phyloP scores from a whole-genome alignment of 176 grass and related monocot genomes.

The Musa beccarii region DNA sequence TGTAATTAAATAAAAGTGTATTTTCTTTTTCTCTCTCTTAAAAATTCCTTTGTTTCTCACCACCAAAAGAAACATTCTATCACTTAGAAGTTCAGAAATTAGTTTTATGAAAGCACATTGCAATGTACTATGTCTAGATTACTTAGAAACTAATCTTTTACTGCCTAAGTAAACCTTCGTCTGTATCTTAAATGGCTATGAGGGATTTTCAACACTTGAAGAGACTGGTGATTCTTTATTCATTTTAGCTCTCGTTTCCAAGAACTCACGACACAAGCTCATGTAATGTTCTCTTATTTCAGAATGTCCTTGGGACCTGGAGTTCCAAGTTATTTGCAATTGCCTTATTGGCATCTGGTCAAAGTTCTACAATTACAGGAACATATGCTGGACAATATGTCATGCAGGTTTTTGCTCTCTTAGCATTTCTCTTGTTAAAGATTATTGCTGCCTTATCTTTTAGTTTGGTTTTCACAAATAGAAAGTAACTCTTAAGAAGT shows the following conservation, averaged over 20 bases:
- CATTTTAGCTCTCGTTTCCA: background rate
- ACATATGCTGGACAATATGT: conserved; percentile 97
- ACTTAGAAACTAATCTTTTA: background rate
- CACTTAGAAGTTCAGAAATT: too few species aligned
- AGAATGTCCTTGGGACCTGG: conserved; percentile 97
- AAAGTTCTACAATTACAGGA: conserved; percentile 97
- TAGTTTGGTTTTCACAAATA: background rate
- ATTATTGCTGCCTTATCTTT: background rate
- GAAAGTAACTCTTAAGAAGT: background rate
- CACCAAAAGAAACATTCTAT: too few species aligned
- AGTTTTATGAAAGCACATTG: background rate
- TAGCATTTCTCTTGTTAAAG: background rate
- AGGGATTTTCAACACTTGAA: background rate
- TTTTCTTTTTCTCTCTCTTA: too few species aligned
- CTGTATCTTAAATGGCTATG: background rate
- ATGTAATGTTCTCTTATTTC: conserved; percentile 4
- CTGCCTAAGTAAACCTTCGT: background rate
- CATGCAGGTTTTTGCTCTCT: conserved; percentile 56
- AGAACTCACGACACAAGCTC: background rate
- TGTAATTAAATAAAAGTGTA: too few species aligned
- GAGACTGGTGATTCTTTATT: background rate
- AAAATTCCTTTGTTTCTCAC: too few species aligned
- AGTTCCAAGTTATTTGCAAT: conserved; percentile 92
- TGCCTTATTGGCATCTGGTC: conserved; percentile 89
- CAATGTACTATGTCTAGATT: background rate